Evolutionary conservation across 2,329 filamentous ascomycete genomes (phyloP).

Genomic region (Cladophialophora carrionii): DNA sequence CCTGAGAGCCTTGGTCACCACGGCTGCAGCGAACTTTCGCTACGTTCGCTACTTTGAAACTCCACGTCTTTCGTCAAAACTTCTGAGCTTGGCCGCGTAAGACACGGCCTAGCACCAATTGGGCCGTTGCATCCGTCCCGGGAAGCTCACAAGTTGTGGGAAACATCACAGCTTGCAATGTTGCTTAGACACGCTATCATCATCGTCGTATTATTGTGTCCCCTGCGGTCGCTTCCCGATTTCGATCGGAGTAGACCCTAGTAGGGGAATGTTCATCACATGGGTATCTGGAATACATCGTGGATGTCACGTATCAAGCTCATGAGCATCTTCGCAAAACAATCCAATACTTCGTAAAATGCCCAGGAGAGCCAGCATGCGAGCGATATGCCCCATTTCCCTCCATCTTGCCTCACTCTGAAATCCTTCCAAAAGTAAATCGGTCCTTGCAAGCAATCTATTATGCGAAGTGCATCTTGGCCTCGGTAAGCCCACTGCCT

Average conservation of each 20-base stretch:
- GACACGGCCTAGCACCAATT: not conserved
- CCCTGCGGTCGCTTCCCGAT: not conserved
- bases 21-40: slow-evolving; percentile 7
- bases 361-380: not conserved
- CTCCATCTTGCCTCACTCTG: slow-evolving; percentile 14
- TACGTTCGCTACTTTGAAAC: not conserved
- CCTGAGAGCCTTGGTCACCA: not conserved
- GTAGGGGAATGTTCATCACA: not conserved
- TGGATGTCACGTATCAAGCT: not conserved
- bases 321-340: not conserved
- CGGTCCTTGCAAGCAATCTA: not conserved
- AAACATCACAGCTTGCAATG: slow-evolving; percentile 6
- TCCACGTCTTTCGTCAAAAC: not conserved
- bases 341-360: slow-evolving; percentile 1
- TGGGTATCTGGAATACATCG: slow-evolving; percentile 9
- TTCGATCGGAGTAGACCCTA: not conserved
- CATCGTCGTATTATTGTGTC: slow-evolving; percentile 3
- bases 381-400: not conserved
- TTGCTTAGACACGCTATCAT: slow-evolving; percentile 2
- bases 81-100: not conserved
- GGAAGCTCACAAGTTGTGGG: not conserved
- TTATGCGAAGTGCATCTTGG: slow-evolving; percentile 22
- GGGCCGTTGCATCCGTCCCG: not conserved
- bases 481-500: slow-evolving; percentile 1
- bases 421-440: not conserved